Evolutionary conservation across 2,329 filamentous ascomycete species (phyloP), one percentile per base, ranked within the genome.

Genomic region (Rhynchosporium graminicola): DNA sequence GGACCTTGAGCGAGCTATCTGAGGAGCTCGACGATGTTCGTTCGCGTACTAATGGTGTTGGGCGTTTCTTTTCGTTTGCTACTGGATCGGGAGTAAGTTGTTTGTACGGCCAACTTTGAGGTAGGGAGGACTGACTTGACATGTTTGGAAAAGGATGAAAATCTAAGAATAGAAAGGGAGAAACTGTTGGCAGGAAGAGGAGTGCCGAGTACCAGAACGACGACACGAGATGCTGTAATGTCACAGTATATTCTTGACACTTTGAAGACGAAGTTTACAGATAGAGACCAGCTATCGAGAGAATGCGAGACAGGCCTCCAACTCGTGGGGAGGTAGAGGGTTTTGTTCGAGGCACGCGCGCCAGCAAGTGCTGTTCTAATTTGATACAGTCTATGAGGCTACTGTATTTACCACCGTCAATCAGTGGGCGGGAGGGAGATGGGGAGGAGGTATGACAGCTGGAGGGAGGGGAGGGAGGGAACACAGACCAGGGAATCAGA

Each of bases 1-100:
- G 88, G 45, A 84, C 80, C 78, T 89, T 90, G 67, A 80, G 72
- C 56, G 78, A 79, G 5, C 74, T 73, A 61, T 70, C 68, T 54
- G 70, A 76, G 73, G 76, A 75, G 51, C 76, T 77, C 72, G 77
- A 74, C 68, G 79, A 77, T 75, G 80, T 82, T 70, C 71, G 67
- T 60, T 68, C 68, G 62, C 68, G 63, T 42, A 60, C 62, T 29
- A 73, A 60, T 40, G 68, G 63, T 47, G 68, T 57, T n/a, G 71
- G 71, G 60, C 68, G 63, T 65, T 70, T 71, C 68, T 71, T 72
- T 60, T 69, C 68, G 62, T 63, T 60, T 50, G 59, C 43, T 62
- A 60, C 65, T 69, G 65, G 58, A 62, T 60, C 60, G 55, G 46
- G 56, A 42, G 64, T 69, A 42, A 69, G 65, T 63, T 67, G 45